These are phyloP conservation scores for Exophiala bonariae DNA, from an alignment of 2,329 filamentous ascomycete species.

Conservation along the genomic window DNA sequence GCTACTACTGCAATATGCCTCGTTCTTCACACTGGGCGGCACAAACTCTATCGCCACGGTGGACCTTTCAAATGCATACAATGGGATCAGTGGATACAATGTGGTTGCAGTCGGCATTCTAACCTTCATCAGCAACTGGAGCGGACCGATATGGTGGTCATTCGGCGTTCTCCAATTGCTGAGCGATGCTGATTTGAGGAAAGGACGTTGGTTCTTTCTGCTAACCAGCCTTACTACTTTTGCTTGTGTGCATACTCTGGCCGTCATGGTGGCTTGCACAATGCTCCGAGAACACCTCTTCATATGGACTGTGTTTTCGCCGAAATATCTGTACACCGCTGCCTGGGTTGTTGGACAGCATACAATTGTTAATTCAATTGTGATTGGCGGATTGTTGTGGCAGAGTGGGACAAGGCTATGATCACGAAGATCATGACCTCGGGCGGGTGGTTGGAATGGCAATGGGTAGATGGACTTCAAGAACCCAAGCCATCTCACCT, in stretches of 20 bases:
- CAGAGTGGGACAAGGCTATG: not conserved
- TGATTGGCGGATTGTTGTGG: slow-evolving; percentile 39
- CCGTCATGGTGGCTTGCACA: slow-evolving; percentile 87
- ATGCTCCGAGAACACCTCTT: slow-evolving; percentile 84
- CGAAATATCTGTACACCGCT: slow-evolving; percentile 90
- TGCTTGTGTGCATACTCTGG: slow-evolving; percentile 61
- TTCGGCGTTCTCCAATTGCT: slow-evolving; percentile 51
- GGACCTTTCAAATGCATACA: slow-evolving; percentile 92
- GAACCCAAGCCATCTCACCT: too few species aligned
- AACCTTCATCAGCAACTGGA: slow-evolving; percentile 89
- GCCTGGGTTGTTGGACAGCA: slow-evolving; percentile 87
- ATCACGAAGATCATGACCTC: not conserved
- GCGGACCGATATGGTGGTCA: slow-evolving; percentile 84
- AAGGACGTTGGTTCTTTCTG: slow-evolving; percentile 45
- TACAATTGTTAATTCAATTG: slow-evolving; percentile 66
- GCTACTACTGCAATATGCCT: slow-evolving; percentile 74
- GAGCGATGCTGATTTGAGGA: slow-evolving; percentile 8
- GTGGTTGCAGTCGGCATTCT: slow-evolving; percentile 76
- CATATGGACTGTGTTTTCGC: slow-evolving; percentile 98
- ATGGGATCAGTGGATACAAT: slow-evolving; percentile 81
- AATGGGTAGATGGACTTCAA: too few species aligned
- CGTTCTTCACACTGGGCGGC: slow-evolving; percentile 88
- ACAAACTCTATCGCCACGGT: slow-evolving; percentile 96
- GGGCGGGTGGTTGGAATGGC: not conserved
- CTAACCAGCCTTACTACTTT: slow-evolving; percentile 63